These are phyloP conservation scores for Dryas octopetala DNA, from an alignment of 306 rosid species.

Conservation along the genomic window DNA sequence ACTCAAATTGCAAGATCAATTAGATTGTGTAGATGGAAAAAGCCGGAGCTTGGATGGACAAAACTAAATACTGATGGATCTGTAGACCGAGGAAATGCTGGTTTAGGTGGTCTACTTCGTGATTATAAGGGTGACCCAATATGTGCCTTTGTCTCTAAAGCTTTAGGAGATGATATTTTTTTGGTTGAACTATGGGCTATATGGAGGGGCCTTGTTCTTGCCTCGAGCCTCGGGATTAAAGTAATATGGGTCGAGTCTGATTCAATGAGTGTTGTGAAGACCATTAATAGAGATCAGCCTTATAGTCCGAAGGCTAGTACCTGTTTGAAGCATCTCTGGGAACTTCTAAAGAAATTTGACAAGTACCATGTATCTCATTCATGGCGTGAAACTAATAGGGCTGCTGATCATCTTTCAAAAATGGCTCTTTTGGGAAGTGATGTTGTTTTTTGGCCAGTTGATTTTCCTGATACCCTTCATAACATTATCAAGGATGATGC, in stretches of 20 bases:
- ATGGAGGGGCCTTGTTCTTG: constrained; percentile 37
- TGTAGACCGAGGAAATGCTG: constrained; percentile 31
- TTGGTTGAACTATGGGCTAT: constrained; percentile 32
- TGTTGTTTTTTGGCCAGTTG: constrained; percentile 49
- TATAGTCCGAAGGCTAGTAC: constrained; percentile 32
- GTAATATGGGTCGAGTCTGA: constrained; percentile 32
- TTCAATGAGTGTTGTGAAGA: constrained; percentile 31
- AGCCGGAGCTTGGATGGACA: constrained; percentile 56
- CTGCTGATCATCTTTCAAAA: constrained; percentile 69
- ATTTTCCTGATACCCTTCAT: constrained; percentile 47
- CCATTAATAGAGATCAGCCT: constrained; percentile 38
- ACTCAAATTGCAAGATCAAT: constrained; percentile 47
- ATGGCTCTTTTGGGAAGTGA: constrained; percentile 44
- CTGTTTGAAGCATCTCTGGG: constrained; percentile 43
- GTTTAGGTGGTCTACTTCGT: constrained; percentile 62
- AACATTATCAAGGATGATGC: constrained; percentile 55
- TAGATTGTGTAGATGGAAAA: constrained; percentile 50
- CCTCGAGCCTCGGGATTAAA: constrained; percentile 20
- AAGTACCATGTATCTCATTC: constrained; percentile 47
- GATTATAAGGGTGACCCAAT: constrained; percentile 42
- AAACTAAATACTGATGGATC: constrained; percentile 72
- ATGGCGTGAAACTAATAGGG: constrained; percentile 70
- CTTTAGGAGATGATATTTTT: constrained; percentile 29
- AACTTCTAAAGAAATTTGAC: constrained; percentile 44
- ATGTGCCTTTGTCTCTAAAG: constrained; percentile 61